Conservation (phyloP, 495 filamentous ascomycete species). For the Halenospora varia region DNA sequence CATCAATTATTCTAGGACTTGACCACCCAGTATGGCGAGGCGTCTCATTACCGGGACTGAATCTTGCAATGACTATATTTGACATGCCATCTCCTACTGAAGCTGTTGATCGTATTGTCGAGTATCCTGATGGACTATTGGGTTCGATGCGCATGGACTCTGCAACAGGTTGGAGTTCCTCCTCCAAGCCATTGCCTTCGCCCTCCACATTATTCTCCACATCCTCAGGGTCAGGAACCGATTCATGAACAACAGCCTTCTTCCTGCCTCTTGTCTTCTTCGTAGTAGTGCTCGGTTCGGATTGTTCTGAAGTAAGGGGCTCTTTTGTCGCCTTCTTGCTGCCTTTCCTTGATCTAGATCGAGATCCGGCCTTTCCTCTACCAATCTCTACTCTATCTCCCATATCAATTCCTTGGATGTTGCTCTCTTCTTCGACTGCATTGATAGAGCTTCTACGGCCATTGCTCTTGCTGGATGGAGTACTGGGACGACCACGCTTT, state of each 20-base stretch:
- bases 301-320: neutral
- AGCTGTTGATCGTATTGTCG: constrained; percentile 20
- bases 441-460: constrained; percentile 33
- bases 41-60: constrained; percentile 21
- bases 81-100: constrained; percentile 3
- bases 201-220: constrained; percentile 5
- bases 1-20: constrained; percentile 17
- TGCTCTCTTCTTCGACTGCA: constrained; percentile 18
- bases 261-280: constrained; percentile 19
- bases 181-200: neutral
- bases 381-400: constrained; percentile 15
- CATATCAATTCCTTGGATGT: constrained; percentile 15
- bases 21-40: constrained; percentile 20
- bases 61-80: constrained; percentile 19
- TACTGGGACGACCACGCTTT: constrained; percentile 20
- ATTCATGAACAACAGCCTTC: constrained; percentile 23
- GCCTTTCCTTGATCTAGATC: constrained; percentile 21
- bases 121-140: constrained; percentile 14
- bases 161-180: constrained; percentile 6
- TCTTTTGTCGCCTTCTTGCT: constrained; percentile 13
- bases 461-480: constrained; percentile 36
- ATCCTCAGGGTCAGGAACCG: constrained; percentile 19
- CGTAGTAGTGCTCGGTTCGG: constrained; percentile 1
- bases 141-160: neutral
- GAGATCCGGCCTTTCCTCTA: constrained; percentile 18